Percentiles rank a stretch among this genome's conserved stretches.
These are phyloP conservation scores for Lithocarpus polystachyus DNA, from an alignment of 306 rosid species.

Conservation along the genomic window DNA sequence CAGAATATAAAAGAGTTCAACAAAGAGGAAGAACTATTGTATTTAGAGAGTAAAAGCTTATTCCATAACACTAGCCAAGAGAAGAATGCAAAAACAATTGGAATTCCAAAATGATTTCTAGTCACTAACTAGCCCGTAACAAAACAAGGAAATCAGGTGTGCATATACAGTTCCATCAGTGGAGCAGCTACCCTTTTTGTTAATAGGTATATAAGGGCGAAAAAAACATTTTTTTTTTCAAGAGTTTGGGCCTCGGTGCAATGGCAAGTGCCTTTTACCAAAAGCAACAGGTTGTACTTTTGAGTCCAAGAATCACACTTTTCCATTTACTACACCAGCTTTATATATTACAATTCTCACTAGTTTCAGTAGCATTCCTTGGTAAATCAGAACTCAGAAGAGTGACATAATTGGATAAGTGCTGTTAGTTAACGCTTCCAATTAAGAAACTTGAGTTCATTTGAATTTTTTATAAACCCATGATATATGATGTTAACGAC, in stretches of 20 bases:
- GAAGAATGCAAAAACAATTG: neutral
- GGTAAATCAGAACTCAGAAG: neutral
- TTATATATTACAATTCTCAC: neutral
- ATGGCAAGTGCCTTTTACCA: no score
- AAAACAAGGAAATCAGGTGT: neutral
- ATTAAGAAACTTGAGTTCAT: neutral
- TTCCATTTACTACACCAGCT: neutral
- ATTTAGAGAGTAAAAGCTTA: constrained; percentile 11
- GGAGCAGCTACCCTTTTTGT: neutral
- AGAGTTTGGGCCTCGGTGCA: no score
- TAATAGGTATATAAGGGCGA: neutral
- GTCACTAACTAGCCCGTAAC: neutral
- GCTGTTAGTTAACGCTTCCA: neutral
- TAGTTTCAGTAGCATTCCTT: neutral
- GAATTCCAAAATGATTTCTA: neutral
- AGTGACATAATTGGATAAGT: neutral
- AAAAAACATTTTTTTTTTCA: no score
- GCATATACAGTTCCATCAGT: neutral
- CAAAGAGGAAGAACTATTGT: constrained; percentile 7
- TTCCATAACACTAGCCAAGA: neutral
- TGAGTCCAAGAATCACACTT: neutral
- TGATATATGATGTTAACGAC: neutral
- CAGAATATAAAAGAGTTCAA: constrained; percentile 26
- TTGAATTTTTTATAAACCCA: neutral
- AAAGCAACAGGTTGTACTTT: no score